A percentile compares a stretch with the other conserved stretches of the same genome.
These are phyloP conservation scores for Mortierella alpina DNA, from an alignment of 192 early-diverging fungal species.

Conservation along the genomic window DNA sequence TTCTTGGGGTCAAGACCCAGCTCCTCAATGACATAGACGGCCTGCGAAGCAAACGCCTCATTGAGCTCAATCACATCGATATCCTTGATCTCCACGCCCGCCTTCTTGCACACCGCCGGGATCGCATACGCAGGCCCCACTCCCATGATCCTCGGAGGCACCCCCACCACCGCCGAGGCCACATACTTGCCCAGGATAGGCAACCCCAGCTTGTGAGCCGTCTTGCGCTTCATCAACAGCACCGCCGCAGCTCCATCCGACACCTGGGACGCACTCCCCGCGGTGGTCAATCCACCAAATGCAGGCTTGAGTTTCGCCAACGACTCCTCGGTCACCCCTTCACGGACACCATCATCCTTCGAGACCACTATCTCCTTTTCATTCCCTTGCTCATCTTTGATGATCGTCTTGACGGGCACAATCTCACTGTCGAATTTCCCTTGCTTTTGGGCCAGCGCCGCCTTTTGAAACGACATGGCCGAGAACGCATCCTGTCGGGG, in stretches of 20 bases:
- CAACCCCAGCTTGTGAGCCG: slow-evolving; percentile 85
- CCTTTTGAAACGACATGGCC: slow-evolving; percentile 84
- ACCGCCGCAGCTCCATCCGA: slow-evolving; percentile 97
- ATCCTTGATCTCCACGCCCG: slow-evolving; percentile 80
- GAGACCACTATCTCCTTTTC: slow-evolving; percentile 71
- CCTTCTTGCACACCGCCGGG: slow-evolving; percentile 84
- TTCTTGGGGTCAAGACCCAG: slow-evolving; percentile 85
- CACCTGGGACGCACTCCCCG: slow-evolving; percentile 97
- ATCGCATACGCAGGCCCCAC: slow-evolving; percentile 96
- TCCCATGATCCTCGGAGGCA: slow-evolving; percentile 96
- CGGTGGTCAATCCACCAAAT: slow-evolving; percentile 91
- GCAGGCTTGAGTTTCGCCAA: slow-evolving; percentile 88
- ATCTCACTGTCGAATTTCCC: slow-evolving; percentile 93
- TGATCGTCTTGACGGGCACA: slow-evolving; percentile 78
- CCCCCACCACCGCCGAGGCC: slow-evolving; percentile 86
- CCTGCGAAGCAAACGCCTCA: slow-evolving; percentile 98
- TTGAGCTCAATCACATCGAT: slow-evolving; percentile 94
- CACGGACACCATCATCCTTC: slow-evolving; percentile 92
- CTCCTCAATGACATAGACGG: slow-evolving; percentile 91
- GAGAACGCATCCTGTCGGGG: slow-evolving; percentile 91
- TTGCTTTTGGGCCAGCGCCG: slow-evolving; percentile 84
- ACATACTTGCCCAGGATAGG: slow-evolving; percentile 89
- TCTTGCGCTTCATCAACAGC: slow-evolving; percentile 92
- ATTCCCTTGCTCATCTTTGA: slow-evolving; percentile 83
- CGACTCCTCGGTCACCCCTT: slow-evolving; percentile 78